Evolutionary conservation across 495 filamentous ascomycete species (phyloP).

Genomic region (Sabuloglossum arenarium): DNA sequence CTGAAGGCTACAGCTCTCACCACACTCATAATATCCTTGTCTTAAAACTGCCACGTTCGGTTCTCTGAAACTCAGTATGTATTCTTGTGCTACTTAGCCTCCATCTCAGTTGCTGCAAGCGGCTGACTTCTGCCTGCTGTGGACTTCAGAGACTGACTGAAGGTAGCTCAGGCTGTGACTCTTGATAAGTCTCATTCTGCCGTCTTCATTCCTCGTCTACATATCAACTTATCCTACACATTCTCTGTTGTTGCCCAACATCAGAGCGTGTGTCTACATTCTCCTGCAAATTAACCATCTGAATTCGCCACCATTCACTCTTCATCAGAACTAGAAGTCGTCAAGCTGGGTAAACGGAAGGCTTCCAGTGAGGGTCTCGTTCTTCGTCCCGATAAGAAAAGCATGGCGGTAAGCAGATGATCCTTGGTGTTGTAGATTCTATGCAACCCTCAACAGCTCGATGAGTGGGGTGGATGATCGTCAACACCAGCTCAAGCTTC

Average conservation of each 20-base stretch:
- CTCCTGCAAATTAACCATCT: neutral
- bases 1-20: too few relatives aligned
- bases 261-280: neutral
- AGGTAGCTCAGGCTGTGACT: neutral
- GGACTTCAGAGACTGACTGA: neutral
- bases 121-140: too few relatives aligned
- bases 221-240: neutral
- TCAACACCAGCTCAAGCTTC: neutral
- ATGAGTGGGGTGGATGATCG: neutral
- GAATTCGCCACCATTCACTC: neutral
- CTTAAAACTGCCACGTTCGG: neutral
- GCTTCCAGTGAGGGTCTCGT: conserved; percentile 51
- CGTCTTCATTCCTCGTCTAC: neutral
- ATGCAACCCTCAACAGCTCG: neutral
- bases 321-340: neutral
- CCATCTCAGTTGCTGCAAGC: neutral
- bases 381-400: conserved; percentile 50
- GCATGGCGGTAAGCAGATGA: conserved; percentile 51
- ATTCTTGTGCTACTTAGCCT: too few relatives aligned
- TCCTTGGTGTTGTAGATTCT: neutral
- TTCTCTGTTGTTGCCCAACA: neutral
- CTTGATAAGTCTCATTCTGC: neutral
- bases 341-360: conserved; percentile 73
- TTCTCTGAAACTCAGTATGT: neutral
- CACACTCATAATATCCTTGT: too few relatives aligned